Evolutionary conservation across 257 asterid species (phyloP), one percentile per base, ranked within the genome.

Genomic region (Handroanthus guayacan): DNA sequence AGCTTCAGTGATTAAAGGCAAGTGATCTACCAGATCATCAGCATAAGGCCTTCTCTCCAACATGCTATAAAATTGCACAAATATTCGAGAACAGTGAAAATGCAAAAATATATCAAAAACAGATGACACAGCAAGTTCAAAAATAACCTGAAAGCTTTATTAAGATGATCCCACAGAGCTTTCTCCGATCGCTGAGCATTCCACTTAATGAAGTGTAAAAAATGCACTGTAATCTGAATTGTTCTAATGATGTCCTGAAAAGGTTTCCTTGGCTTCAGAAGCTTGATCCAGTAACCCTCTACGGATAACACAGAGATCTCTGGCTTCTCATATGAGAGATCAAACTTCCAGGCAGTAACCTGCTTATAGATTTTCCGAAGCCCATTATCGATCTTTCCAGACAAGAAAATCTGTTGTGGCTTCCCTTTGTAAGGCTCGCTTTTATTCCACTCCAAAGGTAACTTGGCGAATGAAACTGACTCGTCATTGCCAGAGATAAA

Each of bases 281-380:
- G 97, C 84, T 83, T 84, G 80, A 90, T 86, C 99, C 99, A 95
- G 64, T 84, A 9, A 13, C 89, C 89, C 75, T 91, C 89, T 52
- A 41, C 69, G 6, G 91, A 81, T 56, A 89, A 82, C 75, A 95
- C 98, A 13, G 89, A 85, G 63, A 95, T 78, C 82, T 83, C 93
- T 6, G 93, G 98, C 82, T 84, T 87, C 71, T 74, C 67, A 52
- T 62, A 64, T 0, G 88, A 77, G 54, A 80, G 81, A 82, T 89
- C 93, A 74, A 87, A 90, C 82, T 85, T 88, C 99, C 98, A 95
- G n/a, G 93, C 87, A 4, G 67, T 79, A 58, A 91, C 97, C 81
- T 82, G 91, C 78, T 78, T 82, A 67, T 84, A 93, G n/a, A 91
- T 81, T 71, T 80, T 81, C 80, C 82, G 86, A 60, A 89, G 90